These are phyloP conservation scores for Arachis hypogaea DNA, from an alignment of 306 rosid species.

Conservation along the genomic window DNA sequence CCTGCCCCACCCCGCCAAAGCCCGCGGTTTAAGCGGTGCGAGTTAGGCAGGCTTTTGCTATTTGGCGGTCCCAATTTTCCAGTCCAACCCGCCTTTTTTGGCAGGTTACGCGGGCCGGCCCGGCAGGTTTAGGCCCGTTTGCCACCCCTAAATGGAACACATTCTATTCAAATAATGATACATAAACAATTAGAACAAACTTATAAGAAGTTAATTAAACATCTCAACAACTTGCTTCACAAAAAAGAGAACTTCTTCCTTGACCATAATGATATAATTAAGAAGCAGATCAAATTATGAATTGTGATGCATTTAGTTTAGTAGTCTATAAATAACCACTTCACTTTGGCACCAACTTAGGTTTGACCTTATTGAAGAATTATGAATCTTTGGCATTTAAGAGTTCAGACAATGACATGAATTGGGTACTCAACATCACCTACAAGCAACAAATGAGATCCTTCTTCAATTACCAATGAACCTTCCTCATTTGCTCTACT, in stretches of 20 bases:
- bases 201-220: no score
- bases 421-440: conserved; percentile 76
- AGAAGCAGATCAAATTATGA: neutral
- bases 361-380: conserved; percentile 29
- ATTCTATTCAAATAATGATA: no score
- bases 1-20: no score
- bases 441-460: conserved; percentile 67
- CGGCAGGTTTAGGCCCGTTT: no score
- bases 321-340: neutral
- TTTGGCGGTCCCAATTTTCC: no score
- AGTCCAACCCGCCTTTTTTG: no score
- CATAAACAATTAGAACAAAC: no score
- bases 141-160: no score
- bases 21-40: no score
- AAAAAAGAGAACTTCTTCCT: neutral
- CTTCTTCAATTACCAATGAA: conserved; percentile 72
- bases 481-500: conserved; percentile 79
- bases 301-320: conserved; percentile 24
- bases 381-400: conserved; percentile 24
- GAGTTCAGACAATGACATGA: conserved; percentile 50
- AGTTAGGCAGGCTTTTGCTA: no score
- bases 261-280: neutral
- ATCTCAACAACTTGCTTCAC: neutral
- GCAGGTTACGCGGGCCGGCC: no score
- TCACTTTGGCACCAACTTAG: neutral